Evolutionary conservation across 2,329 filamentous ascomycete species (phyloP).

Genomic region (Xylaria digitata): DNA sequence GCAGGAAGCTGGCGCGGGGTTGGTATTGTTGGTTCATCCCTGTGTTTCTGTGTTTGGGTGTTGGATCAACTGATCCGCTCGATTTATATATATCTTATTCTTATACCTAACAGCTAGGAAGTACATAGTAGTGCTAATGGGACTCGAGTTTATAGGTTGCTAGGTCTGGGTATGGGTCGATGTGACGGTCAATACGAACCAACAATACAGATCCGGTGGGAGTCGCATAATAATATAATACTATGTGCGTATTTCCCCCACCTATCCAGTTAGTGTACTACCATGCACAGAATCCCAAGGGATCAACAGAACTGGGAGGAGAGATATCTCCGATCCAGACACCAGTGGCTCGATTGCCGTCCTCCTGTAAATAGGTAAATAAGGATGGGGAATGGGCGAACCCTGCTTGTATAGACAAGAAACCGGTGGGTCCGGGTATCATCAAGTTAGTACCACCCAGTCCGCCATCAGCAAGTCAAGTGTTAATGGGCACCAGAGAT

Average conservation of each 20-base stretch:
- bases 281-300: slow-evolving; percentile 1
- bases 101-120: too few relatives aligned
- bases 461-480: neutral
- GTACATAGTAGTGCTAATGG: too few relatives aligned
- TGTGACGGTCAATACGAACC: slow-evolving; percentile 1
- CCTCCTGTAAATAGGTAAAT: slow-evolving; percentile 6
- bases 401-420: slow-evolving; percentile 10
- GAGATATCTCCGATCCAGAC: slow-evolving; percentile 29
- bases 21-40: too few relatives aligned
- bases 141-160: too few relatives aligned
- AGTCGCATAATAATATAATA: neutral
- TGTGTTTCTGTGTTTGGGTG: too few relatives aligned
- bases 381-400: slow-evolving; percentile 6
- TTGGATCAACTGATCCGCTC: too few relatives aligned
- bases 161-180: neutral
- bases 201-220: neutral
- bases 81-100: too few relatives aligned
- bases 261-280: too few relatives aligned
- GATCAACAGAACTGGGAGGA: slow-evolving; percentile 25
- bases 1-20: too few relatives aligned
- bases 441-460: neutral
- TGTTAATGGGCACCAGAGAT: neutral
- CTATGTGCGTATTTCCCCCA: neutral
- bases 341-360: slow-evolving; percentile 35
- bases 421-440: neutral